Conservation (phyloP, 2,329 filamentous ascomycete species). For the Trichophyton verrucosum region DNA sequence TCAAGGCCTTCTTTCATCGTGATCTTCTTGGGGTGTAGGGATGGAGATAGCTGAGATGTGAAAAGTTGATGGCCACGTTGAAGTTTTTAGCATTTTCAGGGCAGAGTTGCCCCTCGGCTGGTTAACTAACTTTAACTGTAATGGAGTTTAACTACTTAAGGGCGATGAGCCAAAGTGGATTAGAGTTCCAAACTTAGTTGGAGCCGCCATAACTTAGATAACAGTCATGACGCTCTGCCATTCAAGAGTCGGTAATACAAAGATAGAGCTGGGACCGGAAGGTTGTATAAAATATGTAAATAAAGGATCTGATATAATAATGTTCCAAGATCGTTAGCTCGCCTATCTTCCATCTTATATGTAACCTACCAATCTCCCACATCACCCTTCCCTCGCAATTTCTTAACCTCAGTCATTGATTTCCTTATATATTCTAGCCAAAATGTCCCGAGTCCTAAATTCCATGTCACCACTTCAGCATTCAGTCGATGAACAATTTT, state of each 20-base stretch:
- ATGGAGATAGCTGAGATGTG: not conserved
- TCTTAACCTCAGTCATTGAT: not conserved
- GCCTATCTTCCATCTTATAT: too few relatives aligned
- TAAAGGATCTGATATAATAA: not conserved
- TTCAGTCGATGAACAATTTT: not conserved
- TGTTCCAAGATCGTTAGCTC: too few relatives aligned
- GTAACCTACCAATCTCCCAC: not conserved
- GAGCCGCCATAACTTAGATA: not conserved
- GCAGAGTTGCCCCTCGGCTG: not conserved
- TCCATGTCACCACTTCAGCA: not conserved
- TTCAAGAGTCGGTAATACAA: not conserved
- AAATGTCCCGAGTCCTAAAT: conserved; percentile 5
- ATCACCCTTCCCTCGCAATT: not conserved
- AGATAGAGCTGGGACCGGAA: not conserved
- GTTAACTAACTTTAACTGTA: not conserved
- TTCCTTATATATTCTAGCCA: conserved; percentile 7
- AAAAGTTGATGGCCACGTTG: not conserved
- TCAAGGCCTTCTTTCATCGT: conserved; percentile 11
- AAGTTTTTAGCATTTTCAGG: not conserved
- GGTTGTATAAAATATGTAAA: not conserved
- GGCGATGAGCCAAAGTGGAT: too few relatives aligned
- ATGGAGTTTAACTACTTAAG: too few relatives aligned
- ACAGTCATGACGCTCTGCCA: not conserved
- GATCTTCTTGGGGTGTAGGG: not conserved
- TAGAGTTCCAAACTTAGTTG: not conserved